phyloP scores from a whole-genome alignment of 371 early-diverging fungal species.

The Dinochytrium kinnereticum region DNA sequence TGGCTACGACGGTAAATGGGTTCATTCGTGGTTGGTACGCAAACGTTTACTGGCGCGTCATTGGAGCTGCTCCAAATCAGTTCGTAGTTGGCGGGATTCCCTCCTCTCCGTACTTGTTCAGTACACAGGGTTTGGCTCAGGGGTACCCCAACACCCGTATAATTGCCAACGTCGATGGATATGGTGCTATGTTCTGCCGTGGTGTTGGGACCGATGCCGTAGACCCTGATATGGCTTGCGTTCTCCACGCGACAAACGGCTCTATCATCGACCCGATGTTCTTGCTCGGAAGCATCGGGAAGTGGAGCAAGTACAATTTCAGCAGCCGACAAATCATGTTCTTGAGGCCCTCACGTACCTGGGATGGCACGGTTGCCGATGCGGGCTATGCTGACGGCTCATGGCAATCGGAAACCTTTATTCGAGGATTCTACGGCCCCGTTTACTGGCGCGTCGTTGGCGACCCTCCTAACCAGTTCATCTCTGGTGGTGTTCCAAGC shows the following conservation, averaged over 20 bases:
- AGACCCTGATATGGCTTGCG: conserved; percentile 28
- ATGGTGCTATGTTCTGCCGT: conserved; percentile 27
- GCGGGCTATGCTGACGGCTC: background rate
- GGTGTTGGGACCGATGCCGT: conserved; percentile 3
- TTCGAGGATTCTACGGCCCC: conserved; percentile 19
- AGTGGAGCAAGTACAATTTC: background rate
- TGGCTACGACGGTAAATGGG: background rate
- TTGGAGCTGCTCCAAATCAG: conserved; percentile 13
- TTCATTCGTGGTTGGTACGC: conserved; percentile 34
- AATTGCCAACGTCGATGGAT: conserved; percentile 20
- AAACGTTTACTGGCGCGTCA: conserved; percentile 26
- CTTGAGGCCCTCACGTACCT: background rate
- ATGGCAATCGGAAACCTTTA: background rate
- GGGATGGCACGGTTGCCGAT: conserved; percentile 20
- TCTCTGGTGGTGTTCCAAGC: conserved; percentile 29
- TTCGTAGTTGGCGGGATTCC: conserved; percentile 22
- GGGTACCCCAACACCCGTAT: conserved; percentile 20
- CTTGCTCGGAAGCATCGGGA: conserved; percentile 19
- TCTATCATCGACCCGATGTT: conserved; percentile 13
- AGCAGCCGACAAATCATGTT: background rate
- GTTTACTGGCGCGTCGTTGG: conserved; percentile 33
- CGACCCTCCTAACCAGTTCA: conserved; percentile 22
- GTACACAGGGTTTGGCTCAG: conserved; percentile 28
- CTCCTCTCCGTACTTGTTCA: background rate
- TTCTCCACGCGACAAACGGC: conserved; percentile 14